Evolutionary conservation across 1,284 basidiomycete genomes (phyloP), one percentile per base, ranked within the genome.

Genomic region (Puccinia coronata): DNA sequence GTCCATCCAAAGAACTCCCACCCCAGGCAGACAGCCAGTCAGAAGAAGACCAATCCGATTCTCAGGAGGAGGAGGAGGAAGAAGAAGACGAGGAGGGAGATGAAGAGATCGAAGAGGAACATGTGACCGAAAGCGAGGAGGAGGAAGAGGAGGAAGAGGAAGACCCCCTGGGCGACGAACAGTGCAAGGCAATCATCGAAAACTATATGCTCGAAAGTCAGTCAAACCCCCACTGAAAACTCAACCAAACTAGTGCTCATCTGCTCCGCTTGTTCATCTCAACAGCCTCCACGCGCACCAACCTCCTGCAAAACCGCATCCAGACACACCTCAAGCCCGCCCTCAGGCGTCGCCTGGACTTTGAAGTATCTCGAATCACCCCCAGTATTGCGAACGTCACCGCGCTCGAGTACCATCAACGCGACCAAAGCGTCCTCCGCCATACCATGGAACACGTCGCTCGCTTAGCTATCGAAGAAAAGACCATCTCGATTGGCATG

Each of bases 191-290:
- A 18, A 79, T 79, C 51, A 69, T 79, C 34, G 76, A 79, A 25
- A 79, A 79, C 51, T 79, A 79, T 47, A 11, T 79, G 8, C 65
- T 79, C 39, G 76, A 79, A 59, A 79, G 76, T 79, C 8, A 79
- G 41, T 51, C 25, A 28, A 34, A 16, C 28, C 20, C 12, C 20
- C 23, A 31, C 47, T 20, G 53, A 28, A 41, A 61, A 12, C 57
- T n/a, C 20, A 53, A 20, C 18, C 20, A 43, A n/a, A 11, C 43
- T 20, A 2, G 16, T 59, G 41, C 39, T 43, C 3, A 36, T 67
- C 43, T 67, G 25, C n/a, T 3, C 55, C 20, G 51, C 18, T 53
- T 31, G 18, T 51, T 31, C 18, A 51, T 31, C 70, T 25, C 18
- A 5, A 9, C 53, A 79, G 76, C 76, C 43, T 69, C 76, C 8